These are phyloP conservation scores for Beauveria pseudobassiana DNA, from an alignment of 2,329 filamentous ascomycete species.

Conservation along the genomic window DNA sequence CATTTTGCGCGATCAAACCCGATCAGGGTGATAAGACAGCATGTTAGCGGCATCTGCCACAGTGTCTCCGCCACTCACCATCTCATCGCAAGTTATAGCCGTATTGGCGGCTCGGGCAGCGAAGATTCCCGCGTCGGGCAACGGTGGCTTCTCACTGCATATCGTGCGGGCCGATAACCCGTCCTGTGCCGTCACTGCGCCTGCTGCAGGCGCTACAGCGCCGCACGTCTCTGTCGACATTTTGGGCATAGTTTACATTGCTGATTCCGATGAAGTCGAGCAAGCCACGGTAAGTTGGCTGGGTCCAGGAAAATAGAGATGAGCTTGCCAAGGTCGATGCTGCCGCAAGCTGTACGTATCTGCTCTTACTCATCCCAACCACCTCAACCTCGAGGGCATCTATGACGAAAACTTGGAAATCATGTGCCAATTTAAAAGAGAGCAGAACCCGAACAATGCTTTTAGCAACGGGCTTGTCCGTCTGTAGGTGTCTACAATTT, in stretches of 20 bases:
- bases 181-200: slow-evolving; percentile 8
- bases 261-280: slow-evolving; percentile 18
- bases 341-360: slow-evolving; percentile 22
- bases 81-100: slow-evolving; percentile 20
- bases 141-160: slow-evolving; percentile 14
- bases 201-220: slow-evolving; percentile 23
- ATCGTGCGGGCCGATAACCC: slow-evolving; percentile 2
- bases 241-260: slow-evolving; percentile 16
- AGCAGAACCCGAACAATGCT: slow-evolving; percentile 28
- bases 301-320: slow-evolving; percentile 18
- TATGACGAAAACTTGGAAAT: slow-evolving; percentile 24
- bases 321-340: slow-evolving; percentile 19
- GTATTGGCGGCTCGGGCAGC: slow-evolving; percentile 19
- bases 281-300: slow-evolving; percentile 16
- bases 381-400: slow-evolving; percentile 20
- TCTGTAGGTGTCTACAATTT: background rate
- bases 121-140: slow-evolving; percentile 17
- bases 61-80: slow-evolving; percentile 17
- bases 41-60: slow-evolving; percentile 15
- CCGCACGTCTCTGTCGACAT: slow-evolving; percentile 31
- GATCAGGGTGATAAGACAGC: slow-evolving; percentile 18
- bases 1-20: slow-evolving; percentile 10
- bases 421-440: slow-evolving; percentile 19
- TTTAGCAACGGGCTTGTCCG: slow-evolving; percentile 20
- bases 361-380: slow-evolving; percentile 20